A percentile compares a stretch with the other conserved stretches of the same genome.
Conservation (phyloP, 164 flowering plant genomes). For the Litsea cubeba region DNA sequence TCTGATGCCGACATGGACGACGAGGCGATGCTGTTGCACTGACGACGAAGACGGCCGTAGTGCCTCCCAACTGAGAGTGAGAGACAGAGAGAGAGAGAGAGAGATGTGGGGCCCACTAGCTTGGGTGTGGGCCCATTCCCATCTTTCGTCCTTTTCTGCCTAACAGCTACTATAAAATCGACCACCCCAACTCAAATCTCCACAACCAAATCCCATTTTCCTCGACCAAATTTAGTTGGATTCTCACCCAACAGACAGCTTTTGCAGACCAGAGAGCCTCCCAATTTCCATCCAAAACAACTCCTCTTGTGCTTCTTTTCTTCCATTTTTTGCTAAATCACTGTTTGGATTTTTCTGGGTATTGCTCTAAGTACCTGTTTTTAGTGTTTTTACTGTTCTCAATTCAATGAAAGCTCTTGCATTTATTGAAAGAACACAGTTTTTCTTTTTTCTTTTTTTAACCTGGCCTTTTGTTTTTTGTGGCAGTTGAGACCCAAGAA, state of each 20-base stretch:
- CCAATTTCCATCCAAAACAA: background rate
- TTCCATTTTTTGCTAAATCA: background rate
- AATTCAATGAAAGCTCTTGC: background rate
- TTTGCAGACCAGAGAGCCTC: background rate
- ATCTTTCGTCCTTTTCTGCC: constrained; percentile 16
- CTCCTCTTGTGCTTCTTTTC: background rate
- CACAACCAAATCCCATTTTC: background rate
- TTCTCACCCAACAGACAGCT: too few species aligned
- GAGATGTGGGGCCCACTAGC: background rate
- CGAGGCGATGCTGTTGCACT: background rate
- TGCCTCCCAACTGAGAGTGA: background rate
- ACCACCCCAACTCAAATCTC: background rate
- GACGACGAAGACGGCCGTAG: constrained; percentile 16
- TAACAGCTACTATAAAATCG: constrained; percentile 5
- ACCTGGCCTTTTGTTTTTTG: background rate
- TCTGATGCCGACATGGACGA: background rate
- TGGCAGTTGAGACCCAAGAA: background rate
- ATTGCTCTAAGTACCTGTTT: background rate
- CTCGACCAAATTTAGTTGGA: background rate
- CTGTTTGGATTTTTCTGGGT: background rate
- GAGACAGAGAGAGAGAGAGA: background rate
- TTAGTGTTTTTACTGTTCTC: background rate
- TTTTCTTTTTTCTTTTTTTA: background rate
- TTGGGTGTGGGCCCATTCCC: constrained; percentile 6
- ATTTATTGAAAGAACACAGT: too few species aligned